Percentiles rank a stretch among this genome's conserved stretches.
Evolutionary conservation across 2,329 filamentous ascomycete species (phyloP).

Genomic region (Monosporascus sp.): DNA sequence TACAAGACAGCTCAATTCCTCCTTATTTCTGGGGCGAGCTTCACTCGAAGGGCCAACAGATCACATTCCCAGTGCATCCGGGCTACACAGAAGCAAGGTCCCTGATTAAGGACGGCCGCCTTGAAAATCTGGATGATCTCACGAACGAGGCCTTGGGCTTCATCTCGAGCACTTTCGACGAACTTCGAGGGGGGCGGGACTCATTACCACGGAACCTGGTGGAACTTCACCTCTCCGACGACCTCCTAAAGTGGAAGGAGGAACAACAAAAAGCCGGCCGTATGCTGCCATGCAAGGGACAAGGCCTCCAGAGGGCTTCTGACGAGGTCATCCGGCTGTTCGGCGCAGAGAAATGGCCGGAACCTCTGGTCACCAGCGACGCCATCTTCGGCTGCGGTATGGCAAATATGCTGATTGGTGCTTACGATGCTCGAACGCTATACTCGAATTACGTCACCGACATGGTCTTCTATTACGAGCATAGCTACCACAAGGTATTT

Average conservation of each 20-base stretch:
- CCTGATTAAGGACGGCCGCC: neutral
- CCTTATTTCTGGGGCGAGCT: neutral
- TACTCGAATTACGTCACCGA: slow-evolving; percentile 20
- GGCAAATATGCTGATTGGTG: slow-evolving; percentile 16
- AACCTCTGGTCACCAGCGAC: slow-evolving; percentile 11
- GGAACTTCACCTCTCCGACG: neutral
- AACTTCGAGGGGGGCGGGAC: neutral
- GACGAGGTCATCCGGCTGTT: neutral
- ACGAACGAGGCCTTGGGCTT: neutral
- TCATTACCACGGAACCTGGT: neutral
- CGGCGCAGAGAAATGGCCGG: slow-evolving; percentile 9
- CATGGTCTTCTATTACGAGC: slow-evolving; percentile 22
- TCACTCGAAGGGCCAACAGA: neutral
- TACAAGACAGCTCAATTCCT: neutral
- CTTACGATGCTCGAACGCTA: slow-evolving; percentile 15
- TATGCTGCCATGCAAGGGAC: slow-evolving; percentile 2
- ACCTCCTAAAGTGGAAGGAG: neutral
- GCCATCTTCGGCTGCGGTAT: slow-evolving; percentile 17
- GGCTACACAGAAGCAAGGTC: neutral
- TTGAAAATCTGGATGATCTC: neutral
- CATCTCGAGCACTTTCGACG: neutral
- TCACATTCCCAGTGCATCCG: neutral
- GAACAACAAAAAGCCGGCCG: neutral
- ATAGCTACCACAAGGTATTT: slow-evolving; percentile 18
- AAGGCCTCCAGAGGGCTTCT: slow-evolving; percentile 1